Evolutionary conservation across 176 grass and related monocot genomes (phyloP), one percentile per base, ranked within the genome.

Genomic region (Ampelocalamus luodianensis): DNA sequence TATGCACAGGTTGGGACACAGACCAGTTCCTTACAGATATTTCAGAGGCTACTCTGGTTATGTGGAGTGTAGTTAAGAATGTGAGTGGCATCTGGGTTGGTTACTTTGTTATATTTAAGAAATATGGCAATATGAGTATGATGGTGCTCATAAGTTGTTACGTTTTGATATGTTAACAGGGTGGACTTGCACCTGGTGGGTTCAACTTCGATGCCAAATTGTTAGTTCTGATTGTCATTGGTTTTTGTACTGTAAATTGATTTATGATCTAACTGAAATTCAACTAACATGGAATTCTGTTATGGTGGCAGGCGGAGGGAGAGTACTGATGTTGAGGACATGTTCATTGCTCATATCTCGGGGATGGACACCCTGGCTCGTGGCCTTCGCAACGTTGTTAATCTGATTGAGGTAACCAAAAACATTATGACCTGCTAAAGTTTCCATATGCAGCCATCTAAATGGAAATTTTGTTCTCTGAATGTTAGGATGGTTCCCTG

Each of bases 131-230:
- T 23, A 15, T 58, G 6, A 76, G 43, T 65, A 76, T 17, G 44
- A 15, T 77, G 27, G 36, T 64, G 67, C 42, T 87, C 48, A 83
- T 87, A 67, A 79, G 22, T 61, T 60, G 39, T 5, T 66, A 15
- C 80, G 18, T 39, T 73, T 88, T 59, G 17, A 4, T 49, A 70
- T 80, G 24, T 68, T 79, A 56, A 66, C 83, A 98, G 96, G 96
- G 90, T 82, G 93, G 96, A 77, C 89, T 98, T 82, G 93, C 93
- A 56, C 93, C 96, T 88, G 96, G 96, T 84, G 93, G 93, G 81
- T 98, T 98, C 83, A 98, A 98, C 88, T 98, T 98, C 2, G 96
- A 98, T 78, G 93, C 96, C 26, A 96, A 98, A 89, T 87, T 98
- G 96, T 98, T 18, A 65, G 91, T 85, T 46, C 81, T 36, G 27